A percentile compares a stretch with the other conserved stretches of the same genome.
Evolutionary conservation across 2,329 filamentous ascomycete species (phyloP).

Genomic region (Metarhizium sp.): DNA sequence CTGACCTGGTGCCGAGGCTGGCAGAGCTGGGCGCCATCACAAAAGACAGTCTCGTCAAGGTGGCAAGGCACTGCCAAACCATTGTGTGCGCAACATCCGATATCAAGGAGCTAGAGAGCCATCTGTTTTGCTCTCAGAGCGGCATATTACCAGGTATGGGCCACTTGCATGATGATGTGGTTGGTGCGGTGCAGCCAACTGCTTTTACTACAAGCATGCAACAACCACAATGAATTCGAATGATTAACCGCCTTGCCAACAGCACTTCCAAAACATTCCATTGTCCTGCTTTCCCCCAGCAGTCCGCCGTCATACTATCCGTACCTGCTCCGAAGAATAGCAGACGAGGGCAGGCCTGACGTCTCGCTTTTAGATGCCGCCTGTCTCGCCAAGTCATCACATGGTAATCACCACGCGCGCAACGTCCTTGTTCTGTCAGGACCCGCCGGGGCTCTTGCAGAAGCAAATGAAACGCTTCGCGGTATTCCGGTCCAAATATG

Average conservation of each 20-base stretch:
- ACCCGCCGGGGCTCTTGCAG: not conserved
- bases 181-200: too few species aligned
- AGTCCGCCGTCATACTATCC: not conserved
- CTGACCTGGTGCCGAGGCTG: too few species aligned
- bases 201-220: too few species aligned
- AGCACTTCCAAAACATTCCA: not conserved
- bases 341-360: not conserved
- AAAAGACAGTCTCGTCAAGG: too few species aligned
- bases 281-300: not conserved
- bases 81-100: constrained; percentile 5
- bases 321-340: not conserved
- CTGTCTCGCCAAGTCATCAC: not conserved
- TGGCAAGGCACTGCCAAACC: not conserved
- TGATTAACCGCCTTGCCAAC: not conserved
- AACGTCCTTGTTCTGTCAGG: not conserved
- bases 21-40: too few species aligned
- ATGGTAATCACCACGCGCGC: not conserved
- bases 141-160: not conserved
- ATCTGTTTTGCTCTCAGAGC: not conserved
- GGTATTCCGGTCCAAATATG: not conserved
- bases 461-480: not conserved
- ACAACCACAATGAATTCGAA: not conserved
- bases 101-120: constrained; percentile 1
- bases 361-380: not conserved
- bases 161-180: not conserved